Conservation (phyloP, 1,284 basidiomycete genomes). For the Ustilago curta region DNA sequence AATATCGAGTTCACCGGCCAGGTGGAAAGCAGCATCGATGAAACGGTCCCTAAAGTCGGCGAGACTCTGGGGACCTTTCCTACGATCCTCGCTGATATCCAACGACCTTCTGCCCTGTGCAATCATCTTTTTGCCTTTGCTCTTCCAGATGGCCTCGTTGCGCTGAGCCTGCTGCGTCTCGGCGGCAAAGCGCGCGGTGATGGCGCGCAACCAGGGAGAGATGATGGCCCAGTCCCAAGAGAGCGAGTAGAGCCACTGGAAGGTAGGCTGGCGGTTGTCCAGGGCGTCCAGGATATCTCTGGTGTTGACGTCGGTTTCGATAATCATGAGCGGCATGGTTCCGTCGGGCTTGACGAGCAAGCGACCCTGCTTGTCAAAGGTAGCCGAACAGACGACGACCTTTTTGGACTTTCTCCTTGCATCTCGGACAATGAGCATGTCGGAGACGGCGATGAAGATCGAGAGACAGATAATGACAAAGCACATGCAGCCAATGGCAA, state of each 20-base stretch:
- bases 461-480: conserved; percentile 71
- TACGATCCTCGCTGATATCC: conserved; percentile 40
- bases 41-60: conserved; percentile 71
- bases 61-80: conserved; percentile 52
- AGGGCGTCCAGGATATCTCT: conserved; percentile 71
- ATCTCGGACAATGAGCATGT: conserved; percentile 69
- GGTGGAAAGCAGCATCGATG: conserved; percentile 71
- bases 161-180: conserved; percentile 39
- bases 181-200: conserved; percentile 65
- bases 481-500: conserved; percentile 71
- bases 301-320: conserved; percentile 71
- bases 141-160: conserved; percentile 58
- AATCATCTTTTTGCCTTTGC: conserved; percentile 48
- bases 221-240: conserved; percentile 73
- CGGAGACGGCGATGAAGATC: conserved; percentile 70
- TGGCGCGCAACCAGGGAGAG: conserved; percentile 71
- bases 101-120: conserved; percentile 57
- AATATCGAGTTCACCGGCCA: conserved; percentile 71
- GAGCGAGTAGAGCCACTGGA: conserved; percentile 73
- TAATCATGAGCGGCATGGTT: conserved; percentile 72
- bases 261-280: conserved; percentile 71
- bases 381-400: conserved; percentile 72
- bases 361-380: conserved; percentile 72
- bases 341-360: conserved; percentile 73
- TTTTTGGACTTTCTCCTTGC: conserved; percentile 71